Conservation (phyloP, 768 basidiomycete species). For the Nidula microcarpa region DNA sequence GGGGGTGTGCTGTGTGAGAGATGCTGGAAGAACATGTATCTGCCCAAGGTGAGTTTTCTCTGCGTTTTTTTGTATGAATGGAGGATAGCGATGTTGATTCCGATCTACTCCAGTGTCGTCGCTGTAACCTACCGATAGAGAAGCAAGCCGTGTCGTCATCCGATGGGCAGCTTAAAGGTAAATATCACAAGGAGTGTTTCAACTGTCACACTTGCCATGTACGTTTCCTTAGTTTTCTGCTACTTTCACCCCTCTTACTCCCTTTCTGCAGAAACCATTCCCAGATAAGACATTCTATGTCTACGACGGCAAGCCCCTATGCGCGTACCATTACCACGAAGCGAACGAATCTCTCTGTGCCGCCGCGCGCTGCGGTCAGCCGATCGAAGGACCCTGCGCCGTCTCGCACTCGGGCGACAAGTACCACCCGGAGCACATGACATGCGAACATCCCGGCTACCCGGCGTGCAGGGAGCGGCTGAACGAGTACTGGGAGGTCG, state of each 20-base stretch:
- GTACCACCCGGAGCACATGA: conserved; percentile 87
- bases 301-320: conserved; percentile 84
- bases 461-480: conserved; percentile 50
- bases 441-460: conserved; percentile 66
- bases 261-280: conserved; percentile 66
- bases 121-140: conserved; percentile 86
- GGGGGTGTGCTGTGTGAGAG: conserved; percentile 78
- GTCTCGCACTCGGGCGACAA: conserved; percentile 77
- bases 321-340: conserved; percentile 92
- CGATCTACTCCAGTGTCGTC: conserved; percentile 60
- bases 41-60: conserved; percentile 69
- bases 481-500: conserved; percentile 89
- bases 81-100: background rate
- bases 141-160: conserved; percentile 87
- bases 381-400: conserved; percentile 92
- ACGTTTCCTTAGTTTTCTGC: conserved; percentile 15
- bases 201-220: conserved; percentile 83
- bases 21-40: conserved; percentile 96
- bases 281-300: conserved; percentile 92
- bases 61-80: background rate
- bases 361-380: conserved; percentile 72
- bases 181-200: conserved; percentile 92
- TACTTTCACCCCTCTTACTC: background rate
- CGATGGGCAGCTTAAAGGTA: conserved; percentile 94
- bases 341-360: conserved; percentile 88